These are phyloP conservation scores for Leishmania arabica DNA, from an alignment of 208 protist genomes.

Conservation along the genomic window DNA sequence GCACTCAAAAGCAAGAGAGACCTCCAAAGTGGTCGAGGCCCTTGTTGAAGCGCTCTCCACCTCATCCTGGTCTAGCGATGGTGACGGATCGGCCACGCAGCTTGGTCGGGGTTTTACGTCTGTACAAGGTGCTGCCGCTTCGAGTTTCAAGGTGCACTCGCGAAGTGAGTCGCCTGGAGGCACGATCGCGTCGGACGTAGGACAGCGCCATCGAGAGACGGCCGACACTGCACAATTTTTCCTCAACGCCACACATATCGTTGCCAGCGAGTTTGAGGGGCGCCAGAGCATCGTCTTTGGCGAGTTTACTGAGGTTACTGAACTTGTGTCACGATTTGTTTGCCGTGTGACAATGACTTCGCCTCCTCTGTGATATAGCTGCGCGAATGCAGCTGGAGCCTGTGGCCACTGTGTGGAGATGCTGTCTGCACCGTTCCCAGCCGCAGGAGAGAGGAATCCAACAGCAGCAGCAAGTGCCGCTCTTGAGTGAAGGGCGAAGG, in stretches of 20 bases:
- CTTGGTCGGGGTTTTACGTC: neutral
- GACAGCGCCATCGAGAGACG: neutral
- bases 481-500: neutral
- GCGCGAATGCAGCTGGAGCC: neutral
- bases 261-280: conserved; percentile 23
- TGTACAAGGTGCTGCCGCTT: neutral
- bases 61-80: conserved; percentile 61
- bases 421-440: neutral
- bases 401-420: neutral
- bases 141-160: neutral
- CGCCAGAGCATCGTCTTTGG: conserved; percentile 29
- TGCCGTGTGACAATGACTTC: conserved; percentile 17
- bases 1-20: neutral
- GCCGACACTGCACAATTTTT: conserved; percentile 10
- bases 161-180: neutral
- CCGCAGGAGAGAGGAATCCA: neutral
- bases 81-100: neutral
- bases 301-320: conserved; percentile 23
- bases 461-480: neutral
- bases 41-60: conserved; percentile 68
- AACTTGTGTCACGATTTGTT: conserved; percentile 28
- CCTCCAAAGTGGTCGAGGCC: conserved; percentile 23
- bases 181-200: neutral
- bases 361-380: neutral
- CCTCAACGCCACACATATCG: conserved; percentile 18